phyloP scores from a whole-genome alignment of 768 basidiomycete genomes.

The Pulveroboletus ravenelii region DNA sequence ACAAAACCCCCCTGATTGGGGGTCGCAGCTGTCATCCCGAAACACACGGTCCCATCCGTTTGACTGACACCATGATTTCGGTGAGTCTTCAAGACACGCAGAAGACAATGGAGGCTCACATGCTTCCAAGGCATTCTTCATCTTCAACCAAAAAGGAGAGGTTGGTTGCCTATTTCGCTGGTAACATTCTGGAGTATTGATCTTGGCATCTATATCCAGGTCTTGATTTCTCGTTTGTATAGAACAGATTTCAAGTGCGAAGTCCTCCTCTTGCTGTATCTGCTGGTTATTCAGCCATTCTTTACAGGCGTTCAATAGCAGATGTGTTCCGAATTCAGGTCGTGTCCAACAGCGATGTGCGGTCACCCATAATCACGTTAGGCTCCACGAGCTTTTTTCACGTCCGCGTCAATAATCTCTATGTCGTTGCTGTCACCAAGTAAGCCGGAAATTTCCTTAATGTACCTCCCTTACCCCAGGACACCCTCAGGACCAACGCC shows the following conservation, averaged over 20 bases:
- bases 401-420: constrained; percentile 91
- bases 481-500: constrained; percentile 74
- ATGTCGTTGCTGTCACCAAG: constrained; percentile 96
- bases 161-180: constrained; percentile 40
- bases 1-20: constrained; percentile 5
- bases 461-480: background rate
- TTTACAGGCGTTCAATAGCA: constrained; percentile 82
- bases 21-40: background rate
- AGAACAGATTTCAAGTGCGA: constrained; percentile 93
- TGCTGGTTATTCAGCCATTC: constrained; percentile 1
- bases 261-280: constrained; percentile 8
- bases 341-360: constrained; percentile 93
- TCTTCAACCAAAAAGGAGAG: constrained; percentile 99
- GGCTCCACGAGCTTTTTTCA: constrained; percentile 99
- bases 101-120: background rate
- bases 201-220: constrained; percentile 40
- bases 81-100: constrained; percentile 28
- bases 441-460: constrained; percentile 33
- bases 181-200: background rate
- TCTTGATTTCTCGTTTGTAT: constrained; percentile 94
- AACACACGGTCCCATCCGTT: background rate
- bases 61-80: constrained; percentile 39
- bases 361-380: constrained; percentile 95
- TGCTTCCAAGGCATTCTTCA: constrained; percentile 84
- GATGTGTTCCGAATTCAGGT: constrained; percentile 99